Base-by-base conservation (phyloP, 306 rosid genomes). In the Psophocarpus tetragonolobus region DNA sequence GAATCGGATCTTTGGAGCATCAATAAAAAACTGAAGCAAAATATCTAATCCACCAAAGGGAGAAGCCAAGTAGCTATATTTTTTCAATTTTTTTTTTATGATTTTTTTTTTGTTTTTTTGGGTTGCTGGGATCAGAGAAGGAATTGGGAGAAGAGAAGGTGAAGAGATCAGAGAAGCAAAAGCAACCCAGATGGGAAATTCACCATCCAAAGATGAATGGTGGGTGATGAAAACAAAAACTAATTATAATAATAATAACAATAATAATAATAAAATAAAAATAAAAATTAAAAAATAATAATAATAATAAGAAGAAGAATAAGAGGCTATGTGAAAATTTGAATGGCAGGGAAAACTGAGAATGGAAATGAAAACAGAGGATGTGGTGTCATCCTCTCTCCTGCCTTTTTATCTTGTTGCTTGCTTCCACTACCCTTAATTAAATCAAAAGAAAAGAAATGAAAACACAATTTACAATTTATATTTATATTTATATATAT, bases 311-410 rank as follows among this genome's bases (percentile, higher is more conserved):
- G 41, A 83, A 78, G 71, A 87, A 87, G 64, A 89, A 87, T 83
- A 86, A 80, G 83, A 74, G 76, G 57, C 1, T n/a, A 73, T 84
- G 78, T 77, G 83, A 68, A 85, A 87, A 84, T 71, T 82, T 85
- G 75, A 82, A 82, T 71, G 82, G 61, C 1, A 76, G 74, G 32
- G 54, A 14, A 77, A 72, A 72, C 74, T 81, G 71, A 58, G 64
- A 68, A 67, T 77, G 82, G 86, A 76, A 84, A 85, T 84, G 90
- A 83, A 86, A 89, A 87, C 90, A 88, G 95, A 93, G 87, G 93
- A 84, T 72, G 95, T 47, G 92, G 83, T 82, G 83, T 80, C 89
- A 85, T 88, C 89, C 78, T 77, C 88, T 83, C 78, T 57, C 73
- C 13, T 64, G 72, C 74, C 76, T 61, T 88, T 84, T 77, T 83